Percentiles rank a stretch among this genome's conserved stretches.
These are phyloP conservation scores for Avena atlantica DNA, from an alignment of 176 grass and related monocot species.

Conservation along the genomic window DNA sequence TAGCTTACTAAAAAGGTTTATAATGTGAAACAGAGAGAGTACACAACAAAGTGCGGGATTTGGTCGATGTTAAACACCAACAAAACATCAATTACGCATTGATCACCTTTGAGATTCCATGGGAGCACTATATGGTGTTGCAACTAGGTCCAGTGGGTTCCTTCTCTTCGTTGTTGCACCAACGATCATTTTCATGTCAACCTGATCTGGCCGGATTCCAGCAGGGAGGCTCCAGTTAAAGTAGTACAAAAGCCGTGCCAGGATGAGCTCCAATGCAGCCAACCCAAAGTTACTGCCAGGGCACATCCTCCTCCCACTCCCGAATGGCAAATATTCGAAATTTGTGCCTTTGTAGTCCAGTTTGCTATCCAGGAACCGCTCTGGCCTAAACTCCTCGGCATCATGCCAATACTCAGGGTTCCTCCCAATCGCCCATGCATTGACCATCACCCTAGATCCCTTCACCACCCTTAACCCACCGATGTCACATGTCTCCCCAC, in stretches of 20 bases:
- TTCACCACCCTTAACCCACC: neutral
- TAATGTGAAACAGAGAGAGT: too few relatives aligned
- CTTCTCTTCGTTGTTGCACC: neutral
- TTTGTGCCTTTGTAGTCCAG: neutral
- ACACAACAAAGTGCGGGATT: too few relatives aligned
- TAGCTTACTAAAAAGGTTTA: too few relatives aligned
- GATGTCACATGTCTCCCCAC: neutral
- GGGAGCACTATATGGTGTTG: neutral
- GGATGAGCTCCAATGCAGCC: neutral
- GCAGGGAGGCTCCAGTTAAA: slow-evolving; percentile 43
- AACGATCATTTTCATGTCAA: neutral
- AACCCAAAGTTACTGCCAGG: slow-evolving; percentile 8
- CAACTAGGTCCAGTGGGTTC: neutral
- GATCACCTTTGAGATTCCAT: neutral
- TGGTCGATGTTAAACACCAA: neutral
- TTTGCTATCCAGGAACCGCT: slow-evolving; percentile 2
- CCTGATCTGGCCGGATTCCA: neutral
- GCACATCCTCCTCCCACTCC: slow-evolving; percentile 31
- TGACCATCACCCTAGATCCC: slow-evolving; percentile 32
- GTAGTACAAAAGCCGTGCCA: slow-evolving; percentile 39
- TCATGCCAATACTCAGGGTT: neutral
- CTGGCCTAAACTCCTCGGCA: neutral
- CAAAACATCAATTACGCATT: neutral
- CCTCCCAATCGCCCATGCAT: slow-evolving; percentile 40
- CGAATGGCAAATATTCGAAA: slow-evolving; percentile 43